Base-by-base conservation (phyloP, 2,329 filamentous ascomycete species). In the Diaporthe longicolla region DNA sequence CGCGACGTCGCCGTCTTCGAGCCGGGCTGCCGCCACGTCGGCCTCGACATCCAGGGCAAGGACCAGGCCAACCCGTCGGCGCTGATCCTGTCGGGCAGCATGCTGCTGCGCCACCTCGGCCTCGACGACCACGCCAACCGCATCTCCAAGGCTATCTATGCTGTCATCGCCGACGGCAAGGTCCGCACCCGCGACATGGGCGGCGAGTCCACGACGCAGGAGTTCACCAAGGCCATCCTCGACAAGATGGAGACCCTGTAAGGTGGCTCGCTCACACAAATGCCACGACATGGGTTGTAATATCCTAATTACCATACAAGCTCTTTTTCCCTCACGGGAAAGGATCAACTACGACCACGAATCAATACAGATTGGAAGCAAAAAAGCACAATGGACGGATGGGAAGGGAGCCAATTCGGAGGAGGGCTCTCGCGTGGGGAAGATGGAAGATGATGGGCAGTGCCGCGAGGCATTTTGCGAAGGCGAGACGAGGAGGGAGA, bases 21-120 rank as follows among this genome's bases (percentile, higher is more conserved):
- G 91, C 97, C 97, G 76, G 97, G 97, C 78, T 99, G 97, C 93
- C 93, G 97, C 87, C 97, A 99, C 90, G 97, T 99, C 83, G 97
- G 97, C 87, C 93, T 99, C 66, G 97, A 99, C 85, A 99, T 99
- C 88, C 95, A 98, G 92, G 97, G 97, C 89, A 98, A 98, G 90
- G 95, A 98, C 87, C 95, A 98, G 89, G 97, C 97, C 78, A 99
- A 99, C 91, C 97, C 97, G 71, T 98, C 95, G 73, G 97, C 97
- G 78, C 89, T 99, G 88, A 91, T 99, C 79, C 93, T 99, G 77
- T 98, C 95, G 75, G 95, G 95, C 78, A 94, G 95, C 83, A 99
- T 99, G 97, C 93, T 99, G 81, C 91, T 99, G 84, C 93, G 97
- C 83, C 97, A 99, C 88, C 91, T 99, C 78, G 97, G 97, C 79